Conservation (phyloP, 2,329 filamentous ascomycete genomes). For the Polychaeton citri region DNA sequence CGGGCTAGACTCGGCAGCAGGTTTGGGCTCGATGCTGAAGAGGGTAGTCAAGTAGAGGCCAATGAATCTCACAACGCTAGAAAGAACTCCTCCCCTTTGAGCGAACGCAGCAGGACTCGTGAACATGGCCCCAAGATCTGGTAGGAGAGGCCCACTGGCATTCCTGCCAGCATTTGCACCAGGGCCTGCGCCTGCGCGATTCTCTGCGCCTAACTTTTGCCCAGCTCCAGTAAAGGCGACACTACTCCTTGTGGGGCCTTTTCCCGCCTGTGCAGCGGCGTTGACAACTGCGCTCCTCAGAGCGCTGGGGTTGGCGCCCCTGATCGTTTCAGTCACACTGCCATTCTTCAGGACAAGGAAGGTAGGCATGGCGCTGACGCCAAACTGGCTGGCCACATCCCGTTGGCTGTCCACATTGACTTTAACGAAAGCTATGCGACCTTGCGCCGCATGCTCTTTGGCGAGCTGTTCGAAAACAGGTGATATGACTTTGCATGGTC, state of each 20-base stretch:
- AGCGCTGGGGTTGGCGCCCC: conserved; percentile 35
- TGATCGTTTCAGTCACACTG: conserved; percentile 32
- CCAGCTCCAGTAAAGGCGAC: conserved; percentile 28
- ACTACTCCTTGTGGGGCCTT: conserved; percentile 21
- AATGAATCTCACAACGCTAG: conserved; percentile 31
- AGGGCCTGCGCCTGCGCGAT: conserved; percentile 9
- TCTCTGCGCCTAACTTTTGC: conserved; percentile 25
- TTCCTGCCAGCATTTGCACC: conserved; percentile 12
- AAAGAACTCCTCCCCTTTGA: conserved; percentile 22
- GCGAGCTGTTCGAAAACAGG: conserved; percentile 40
- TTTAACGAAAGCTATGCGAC: conserved; percentile 38
- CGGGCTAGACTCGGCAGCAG: conserved; percentile 30
- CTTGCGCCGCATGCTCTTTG: conserved; percentile 33
- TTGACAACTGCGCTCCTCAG: conserved; percentile 34
- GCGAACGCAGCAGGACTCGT: conserved; percentile 16
- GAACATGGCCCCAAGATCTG: conserved; percentile 10
- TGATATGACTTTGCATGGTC: conserved; percentile 42
- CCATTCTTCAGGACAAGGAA: conserved; percentile 34
- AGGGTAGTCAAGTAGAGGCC: conserved; percentile 33
- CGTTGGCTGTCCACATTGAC: conserved; percentile 42
- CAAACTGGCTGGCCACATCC: conserved; percentile 35
- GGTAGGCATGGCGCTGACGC: conserved; percentile 39
- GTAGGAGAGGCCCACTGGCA: conserved; percentile 18
- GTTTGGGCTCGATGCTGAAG: conserved; percentile 31
- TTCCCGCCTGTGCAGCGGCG: conserved; percentile 27